phyloP scores from a whole-genome alignment of 179 eudicot genomes.

The Silene vulgaris region DNA sequence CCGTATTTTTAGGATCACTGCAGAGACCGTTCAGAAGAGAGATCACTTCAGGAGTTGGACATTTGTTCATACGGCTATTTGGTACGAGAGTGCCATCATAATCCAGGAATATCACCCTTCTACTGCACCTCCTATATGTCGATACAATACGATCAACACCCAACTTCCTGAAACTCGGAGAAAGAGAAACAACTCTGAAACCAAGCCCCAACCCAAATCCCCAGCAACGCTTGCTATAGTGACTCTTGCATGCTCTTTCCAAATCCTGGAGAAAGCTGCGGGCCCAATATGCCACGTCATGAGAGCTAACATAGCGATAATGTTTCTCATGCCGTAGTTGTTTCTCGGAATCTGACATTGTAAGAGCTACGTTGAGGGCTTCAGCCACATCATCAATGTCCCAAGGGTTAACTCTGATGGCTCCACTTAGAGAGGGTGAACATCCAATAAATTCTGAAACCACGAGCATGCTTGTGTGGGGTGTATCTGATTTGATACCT shows the following conservation, averaged over 20 bases:
- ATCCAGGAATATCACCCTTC: conserved; percentile 72
- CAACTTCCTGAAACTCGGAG: conserved; percentile 72
- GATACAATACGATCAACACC: conserved; percentile 54
- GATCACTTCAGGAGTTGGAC: conserved; percentile 59
- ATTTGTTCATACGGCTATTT: conserved; percentile 49
- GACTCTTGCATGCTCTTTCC: conserved; percentile 75
- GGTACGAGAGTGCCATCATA: conserved; percentile 81
- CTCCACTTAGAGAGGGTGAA: conserved; percentile 86
- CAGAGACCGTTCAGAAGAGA: conserved; percentile 50
- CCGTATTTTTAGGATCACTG: conserved; percentile 63
- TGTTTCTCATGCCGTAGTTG: conserved; percentile 84
- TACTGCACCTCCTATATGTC: conserved; percentile 53
- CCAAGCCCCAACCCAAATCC: conserved; percentile 83
- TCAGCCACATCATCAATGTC: conserved; percentile 77
- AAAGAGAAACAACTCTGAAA: conserved; percentile 67
- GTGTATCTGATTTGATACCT: conserved; percentile 37
- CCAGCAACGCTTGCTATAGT: conserved; percentile 72
- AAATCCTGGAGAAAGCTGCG: conserved; percentile 74
- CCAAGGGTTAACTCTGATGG: conserved; percentile 89
- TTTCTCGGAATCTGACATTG: conserved; percentile 57
- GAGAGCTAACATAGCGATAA: conserved; percentile 74
- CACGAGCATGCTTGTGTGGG: conserved; percentile 71
- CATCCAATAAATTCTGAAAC: conserved; percentile 86
- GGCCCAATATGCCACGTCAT: conserved; percentile 87
- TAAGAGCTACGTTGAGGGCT: conserved; percentile 61